Evolutionary conservation across 495 filamentous ascomycete genomes (phyloP).

Genomic region (Xylaria curta): DNA sequence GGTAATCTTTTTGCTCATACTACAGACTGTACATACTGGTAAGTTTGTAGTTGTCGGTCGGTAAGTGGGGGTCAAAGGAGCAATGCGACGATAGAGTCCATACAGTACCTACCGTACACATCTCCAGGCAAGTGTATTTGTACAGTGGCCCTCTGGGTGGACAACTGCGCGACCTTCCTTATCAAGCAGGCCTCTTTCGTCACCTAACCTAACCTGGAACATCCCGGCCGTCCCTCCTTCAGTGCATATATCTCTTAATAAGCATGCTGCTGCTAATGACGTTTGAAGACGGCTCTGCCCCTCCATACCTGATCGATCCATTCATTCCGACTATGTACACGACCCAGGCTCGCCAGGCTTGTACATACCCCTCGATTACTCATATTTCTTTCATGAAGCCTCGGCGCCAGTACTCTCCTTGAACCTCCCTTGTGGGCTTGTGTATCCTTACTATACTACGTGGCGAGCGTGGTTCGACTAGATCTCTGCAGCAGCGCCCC

Average conservation of each 20-base stretch:
- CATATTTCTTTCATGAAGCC: neutral
- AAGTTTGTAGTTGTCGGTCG: neutral
- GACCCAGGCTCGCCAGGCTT: neutral
- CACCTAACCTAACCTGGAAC: neutral
- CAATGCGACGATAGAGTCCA: neutral
- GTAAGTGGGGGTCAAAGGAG: neutral
- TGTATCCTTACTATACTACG: neutral
- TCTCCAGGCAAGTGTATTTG: neutral
- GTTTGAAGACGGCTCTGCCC: conserved; percentile 8
- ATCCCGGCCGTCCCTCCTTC: neutral
- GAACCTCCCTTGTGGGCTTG: neutral
- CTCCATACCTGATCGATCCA: conserved; percentile 15
- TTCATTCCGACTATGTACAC: neutral
- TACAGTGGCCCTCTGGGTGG: neutral
- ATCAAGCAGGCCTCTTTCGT: conserved; percentile 5
- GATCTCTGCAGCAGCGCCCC: conserved; percentile 13
- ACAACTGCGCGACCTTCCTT: conserved; percentile 7
- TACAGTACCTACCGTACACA: neutral
- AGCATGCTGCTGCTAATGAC: neutral
- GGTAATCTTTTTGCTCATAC: neutral
- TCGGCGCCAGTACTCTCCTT: neutral
- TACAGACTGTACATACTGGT: no score
- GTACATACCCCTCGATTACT: neutral
- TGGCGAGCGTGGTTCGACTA: neutral
- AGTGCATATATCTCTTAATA: neutral